Conservation (phyloP, 495 filamentous ascomycete genomes). For the Ramalina intermedia region DNA sequence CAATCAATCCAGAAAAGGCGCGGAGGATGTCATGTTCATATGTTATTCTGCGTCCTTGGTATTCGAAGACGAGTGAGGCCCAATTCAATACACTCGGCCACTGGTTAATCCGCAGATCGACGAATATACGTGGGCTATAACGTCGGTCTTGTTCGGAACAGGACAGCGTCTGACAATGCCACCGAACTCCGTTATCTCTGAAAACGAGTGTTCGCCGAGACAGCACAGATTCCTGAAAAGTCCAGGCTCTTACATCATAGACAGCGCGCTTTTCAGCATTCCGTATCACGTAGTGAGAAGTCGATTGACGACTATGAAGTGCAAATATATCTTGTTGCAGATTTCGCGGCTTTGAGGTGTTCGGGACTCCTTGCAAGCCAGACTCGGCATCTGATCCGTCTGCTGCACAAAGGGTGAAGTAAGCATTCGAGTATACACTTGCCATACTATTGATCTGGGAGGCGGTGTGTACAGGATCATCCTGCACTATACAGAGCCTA, state of each 20-base stretch:
- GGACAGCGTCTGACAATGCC: no score
- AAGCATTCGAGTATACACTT: conserved; percentile 2
- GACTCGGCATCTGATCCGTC: neutral
- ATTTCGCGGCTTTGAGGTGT: neutral
- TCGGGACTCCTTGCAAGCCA: neutral
- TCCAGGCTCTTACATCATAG: neutral
- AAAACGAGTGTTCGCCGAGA: no score
- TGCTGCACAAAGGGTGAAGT: conserved; percentile 3
- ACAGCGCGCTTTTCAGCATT: neutral
- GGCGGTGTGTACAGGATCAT: neutral
- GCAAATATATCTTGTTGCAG: neutral
- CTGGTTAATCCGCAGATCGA: no score
- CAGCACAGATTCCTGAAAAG: neutral
- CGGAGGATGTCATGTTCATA: neutral
- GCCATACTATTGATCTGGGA: conserved; percentile 5
- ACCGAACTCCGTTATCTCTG: no score
- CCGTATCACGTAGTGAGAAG: neutral
- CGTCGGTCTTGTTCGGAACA: no score
- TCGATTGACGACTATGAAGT: neutral
- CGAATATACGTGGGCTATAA: no score
- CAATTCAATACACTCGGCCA: neutral
- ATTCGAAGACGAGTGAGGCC: neutral
- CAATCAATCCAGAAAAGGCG: neutral
- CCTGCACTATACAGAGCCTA: conserved; percentile 4
- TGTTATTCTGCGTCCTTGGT: neutral